phyloP scores from a whole-genome alignment of 345 rosid genomes.

The Camelina sativa region DNA sequence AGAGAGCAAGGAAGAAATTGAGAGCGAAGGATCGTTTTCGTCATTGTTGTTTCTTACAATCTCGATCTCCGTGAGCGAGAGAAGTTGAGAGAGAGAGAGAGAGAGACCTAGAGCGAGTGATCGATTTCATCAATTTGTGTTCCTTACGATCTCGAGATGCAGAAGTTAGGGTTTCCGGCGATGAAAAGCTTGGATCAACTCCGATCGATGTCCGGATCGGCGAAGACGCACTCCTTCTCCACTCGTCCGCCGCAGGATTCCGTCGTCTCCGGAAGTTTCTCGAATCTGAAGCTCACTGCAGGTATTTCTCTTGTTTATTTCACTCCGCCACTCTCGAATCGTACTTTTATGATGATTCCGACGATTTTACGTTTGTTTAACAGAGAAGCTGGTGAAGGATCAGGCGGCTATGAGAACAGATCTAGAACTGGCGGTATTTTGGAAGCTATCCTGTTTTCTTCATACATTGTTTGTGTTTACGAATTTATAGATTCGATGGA shows the following conservation, averaged over 20 bases:
- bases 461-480: slow-evolving; percentile 24
- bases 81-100: neutral
- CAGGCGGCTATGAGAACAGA: slow-evolving; percentile 86
- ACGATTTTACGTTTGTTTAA: slow-evolving; percentile 8
- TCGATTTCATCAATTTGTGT: neutral
- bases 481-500: slow-evolving; percentile 25
- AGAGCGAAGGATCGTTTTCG: neutral
- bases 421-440: slow-evolving; percentile 84
- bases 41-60: neutral
- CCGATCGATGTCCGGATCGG: slow-evolving; percentile 55
- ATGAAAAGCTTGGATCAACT: slow-evolving; percentile 70
- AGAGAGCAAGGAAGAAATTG: neutral
- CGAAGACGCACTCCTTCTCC: slow-evolving; percentile 60
- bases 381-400: slow-evolving; percentile 68
- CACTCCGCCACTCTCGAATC: neutral
- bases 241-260: slow-evolving; percentile 63
- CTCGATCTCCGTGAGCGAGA: slow-evolving; percentile 10
- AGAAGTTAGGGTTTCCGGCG: slow-evolving; percentile 74
- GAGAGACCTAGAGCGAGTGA: neutral
- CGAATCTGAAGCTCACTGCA: slow-evolving; percentile 83
- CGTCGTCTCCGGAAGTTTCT: slow-evolving; percentile 64
- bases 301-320: slow-evolving; percentile 49
- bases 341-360: slow-evolving; percentile 28
- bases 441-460: slow-evolving; percentile 22
- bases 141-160: slow-evolving; percentile 49